Percentiles rank a stretch among this genome's conserved stretches.
Evolutionary conservation across 805 yeast species (phyloP).

Genomic region (Candida xiaguanensis): DNA sequence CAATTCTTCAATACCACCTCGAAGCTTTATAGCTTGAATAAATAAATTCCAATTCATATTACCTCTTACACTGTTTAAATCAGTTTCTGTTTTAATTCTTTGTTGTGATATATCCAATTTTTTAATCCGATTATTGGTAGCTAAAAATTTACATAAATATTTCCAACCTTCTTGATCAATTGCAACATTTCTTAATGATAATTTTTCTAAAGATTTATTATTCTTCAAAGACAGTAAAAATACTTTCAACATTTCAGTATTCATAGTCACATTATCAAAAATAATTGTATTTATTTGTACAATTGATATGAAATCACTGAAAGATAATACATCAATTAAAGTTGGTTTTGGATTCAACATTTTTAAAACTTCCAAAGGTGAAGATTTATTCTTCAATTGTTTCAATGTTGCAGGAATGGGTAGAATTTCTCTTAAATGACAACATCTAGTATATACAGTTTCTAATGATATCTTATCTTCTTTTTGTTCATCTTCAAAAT

Average conservation of each 20-base stretch:
- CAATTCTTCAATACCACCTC: conserved; percentile 56
- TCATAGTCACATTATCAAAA: conserved; percentile 54
- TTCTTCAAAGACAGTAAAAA: conserved; percentile 43
- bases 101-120: conserved; percentile 59
- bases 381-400: conserved; percentile 48
- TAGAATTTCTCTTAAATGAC: conserved; percentile 85
- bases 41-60: conserved; percentile 54
- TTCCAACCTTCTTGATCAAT: conserved; percentile 52
- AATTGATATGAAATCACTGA: conserved; percentile 54
- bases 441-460: conserved; percentile 71
- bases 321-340: conserved; percentile 52
- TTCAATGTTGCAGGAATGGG: conserved; percentile 88
- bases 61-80: conserved; percentile 33
- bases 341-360: conserved; percentile 59
- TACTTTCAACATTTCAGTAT: conserved; percentile 50
- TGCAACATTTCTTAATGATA: conserved; percentile 53
- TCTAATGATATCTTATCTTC: conserved; percentile 39
- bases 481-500: conserved; percentile 30
- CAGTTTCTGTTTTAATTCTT: conserved; percentile 44
- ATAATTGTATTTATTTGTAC: conserved; percentile 54
- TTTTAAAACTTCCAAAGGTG: conserved; percentile 52
- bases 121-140: conserved; percentile 38
- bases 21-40: conserved; percentile 33
- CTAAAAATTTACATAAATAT: conserved; percentile 46
- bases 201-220: conserved; percentile 45